Evolutionary conservation across 2,329 filamentous ascomycete species (phyloP), one percentile per base, ranked within the genome.

Genomic region (Apiospora malaysiana): DNA sequence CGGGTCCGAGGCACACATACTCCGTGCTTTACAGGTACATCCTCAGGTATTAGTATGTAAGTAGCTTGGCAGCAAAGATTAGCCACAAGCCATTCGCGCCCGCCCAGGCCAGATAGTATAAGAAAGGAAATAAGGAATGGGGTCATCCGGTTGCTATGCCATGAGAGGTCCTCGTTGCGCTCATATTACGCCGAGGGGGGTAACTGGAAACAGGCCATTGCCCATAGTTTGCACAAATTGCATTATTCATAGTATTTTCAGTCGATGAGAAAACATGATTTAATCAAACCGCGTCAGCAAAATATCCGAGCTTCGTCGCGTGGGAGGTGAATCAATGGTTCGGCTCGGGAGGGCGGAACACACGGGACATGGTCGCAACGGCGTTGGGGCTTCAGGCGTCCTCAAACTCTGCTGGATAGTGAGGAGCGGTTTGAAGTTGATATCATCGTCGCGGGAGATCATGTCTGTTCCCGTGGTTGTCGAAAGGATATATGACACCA

Each of bases 281-380:
- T 25, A n/a, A 37, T 18, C 51, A 37, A 25, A 5, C 46, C 27
- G 27, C 51, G 51, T 37, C 4, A 37, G 56, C n/a, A 40, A n/a
- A 56, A 63, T 37, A 63, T 63, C 56, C 32, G 56, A 40, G 56
- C 56, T 63, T n/a, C 16, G 16, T 37, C 56, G 56, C 21, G 56
- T 63, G 56, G 56, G n/a, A 32, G 51, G 56, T 63, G 56, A 63
- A 63, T 63, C 56, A 63, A 14, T 40, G 56, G 56, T 63, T 63
- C 56, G 56, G 56, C 27, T 63, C 56, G 56, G 27, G 32, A 63
- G 10, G 18, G n/a, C 56, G 56, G 56, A 6, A 63, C 56, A 40
- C 56, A 40, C 51, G 56, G 56, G 32, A 32, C 32, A 63, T 63
- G 56, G 56, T 63, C 37, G 56, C 32, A 63, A 40, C 27, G 32